Percentiles rank a stretch among this genome's conserved stretches.
These are phyloP conservation scores for Sporothrix inflata DNA, from an alignment of 2,329 filamentous ascomycete species.

Conservation along the genomic window DNA sequence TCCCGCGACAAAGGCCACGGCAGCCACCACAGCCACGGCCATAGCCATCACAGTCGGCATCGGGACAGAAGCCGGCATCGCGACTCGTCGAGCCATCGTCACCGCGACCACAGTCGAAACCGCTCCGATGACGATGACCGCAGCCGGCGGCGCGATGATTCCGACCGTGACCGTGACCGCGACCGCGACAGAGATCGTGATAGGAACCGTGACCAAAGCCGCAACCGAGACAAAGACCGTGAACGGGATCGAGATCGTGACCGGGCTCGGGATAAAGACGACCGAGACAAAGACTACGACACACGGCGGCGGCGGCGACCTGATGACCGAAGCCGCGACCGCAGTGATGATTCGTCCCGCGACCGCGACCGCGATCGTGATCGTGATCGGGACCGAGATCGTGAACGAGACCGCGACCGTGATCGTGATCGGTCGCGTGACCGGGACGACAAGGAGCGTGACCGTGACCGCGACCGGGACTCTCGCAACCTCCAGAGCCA, in stretches of 20 bases:
- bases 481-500: constrained; percentile 37
- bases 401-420: constrained; percentile 38
- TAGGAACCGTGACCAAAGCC: constrained; percentile 38
- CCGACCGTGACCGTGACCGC: constrained; percentile 38
- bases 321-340: constrained; percentile 36
- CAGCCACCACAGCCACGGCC: neutral
- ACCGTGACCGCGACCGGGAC: constrained; percentile 36
- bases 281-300: constrained; percentile 27
- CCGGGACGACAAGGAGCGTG: too few relatives aligned
- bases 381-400: constrained; percentile 33
- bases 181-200: constrained; percentile 39
- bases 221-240: constrained; percentile 37
- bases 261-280: constrained; percentile 32
- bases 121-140: constrained; percentile 41
- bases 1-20: neutral
- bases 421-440: constrained; percentile 40
- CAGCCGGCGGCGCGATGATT: constrained; percentile 12
- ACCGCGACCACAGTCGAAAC: constrained; percentile 43
- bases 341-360: constrained; percentile 26
- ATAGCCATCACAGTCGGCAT: constrained; percentile 35
- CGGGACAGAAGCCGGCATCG: constrained; percentile 40
- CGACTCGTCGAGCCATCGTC: neutral
- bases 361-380: constrained; percentile 40
- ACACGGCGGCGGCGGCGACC: constrained; percentile 1
- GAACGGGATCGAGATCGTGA: constrained; percentile 39